Percentiles rank a stretch among this genome's conserved stretches.
phyloP scores from a whole-genome alignment of 2,329 filamentous ascomycete species.

The Plectosphaerella cucumerina region DNA sequence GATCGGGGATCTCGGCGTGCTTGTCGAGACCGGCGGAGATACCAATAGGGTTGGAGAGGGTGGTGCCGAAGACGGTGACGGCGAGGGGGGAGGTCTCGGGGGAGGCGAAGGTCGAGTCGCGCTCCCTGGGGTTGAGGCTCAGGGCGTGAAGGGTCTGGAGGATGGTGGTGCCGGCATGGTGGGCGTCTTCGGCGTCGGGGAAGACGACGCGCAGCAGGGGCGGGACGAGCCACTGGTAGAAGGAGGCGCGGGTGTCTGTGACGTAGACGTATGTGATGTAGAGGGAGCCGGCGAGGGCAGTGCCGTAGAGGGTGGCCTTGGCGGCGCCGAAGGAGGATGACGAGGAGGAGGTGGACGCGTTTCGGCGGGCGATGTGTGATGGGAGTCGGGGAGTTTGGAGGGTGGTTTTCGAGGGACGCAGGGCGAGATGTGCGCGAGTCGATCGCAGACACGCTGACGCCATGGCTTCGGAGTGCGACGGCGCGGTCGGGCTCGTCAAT shows the following conservation, averaged over 20 bases:
- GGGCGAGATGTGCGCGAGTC: constrained; percentile 15
- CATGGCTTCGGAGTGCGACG: constrained; percentile 22
- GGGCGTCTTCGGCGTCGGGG: constrained; percentile 85
- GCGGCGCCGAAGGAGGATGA: constrained; percentile 20
- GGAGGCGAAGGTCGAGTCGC: constrained; percentile 38
- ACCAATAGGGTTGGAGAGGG: constrained; percentile 79
- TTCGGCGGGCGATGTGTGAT: constrained; percentile 21
- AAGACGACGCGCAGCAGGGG: constrained; percentile 62
- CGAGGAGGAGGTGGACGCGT: constrained; percentile 23
- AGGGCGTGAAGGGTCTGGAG: constrained; percentile 71
- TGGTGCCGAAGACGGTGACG: constrained; percentile 67
- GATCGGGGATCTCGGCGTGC: constrained; percentile 81
- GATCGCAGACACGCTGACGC: constrained; percentile 22
- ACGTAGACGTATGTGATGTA: constrained; percentile 59
- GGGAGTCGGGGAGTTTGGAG: constrained; percentile 16
- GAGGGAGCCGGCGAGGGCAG: constrained; percentile 34
- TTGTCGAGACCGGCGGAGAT: constrained; percentile 97
- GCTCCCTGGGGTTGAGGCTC: constrained; percentile 77
- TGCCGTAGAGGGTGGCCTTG: constrained; percentile 34
- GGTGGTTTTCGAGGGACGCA: constrained; percentile 14
- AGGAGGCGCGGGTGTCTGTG: constrained; percentile 70
- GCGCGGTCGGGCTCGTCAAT: constrained; percentile 26
- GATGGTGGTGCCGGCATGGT: constrained; percentile 69
- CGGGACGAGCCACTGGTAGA: constrained; percentile 65
- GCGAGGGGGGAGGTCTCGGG: constrained; percentile 25